Base-by-base conservation (phyloP, 2,329 filamentous ascomycete species). In the Cordyceps fumosorosea region DNA sequence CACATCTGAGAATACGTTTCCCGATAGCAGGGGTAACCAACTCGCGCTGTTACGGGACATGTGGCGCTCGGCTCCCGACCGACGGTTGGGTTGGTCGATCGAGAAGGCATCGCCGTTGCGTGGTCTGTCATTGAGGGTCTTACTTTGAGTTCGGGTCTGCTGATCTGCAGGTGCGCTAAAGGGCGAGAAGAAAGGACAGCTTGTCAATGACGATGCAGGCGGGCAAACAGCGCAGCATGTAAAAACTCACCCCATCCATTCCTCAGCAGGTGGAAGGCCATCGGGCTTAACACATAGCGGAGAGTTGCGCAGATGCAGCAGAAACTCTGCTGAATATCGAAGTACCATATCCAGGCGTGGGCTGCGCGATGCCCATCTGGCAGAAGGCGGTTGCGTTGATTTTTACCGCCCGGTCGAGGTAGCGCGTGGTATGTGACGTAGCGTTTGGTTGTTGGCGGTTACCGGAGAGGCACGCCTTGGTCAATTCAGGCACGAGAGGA, bases 221-320 rank as follows among this genome's bases (percentile, higher is more conserved):
- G 29, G 47, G 42, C 44, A 22, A 50, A 52, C 29, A n/a, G 34
- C 20, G 6, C 22, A 20, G 42, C 45, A 53, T 58, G 62, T 40
- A 29, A 53, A 51, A 58, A 76, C 84, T 72, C 81, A 96, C 89
- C 93, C 92, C 91, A 97, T 96, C 93, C 93, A 98, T 80, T 96
- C 91, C 78, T 96, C 91, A 66, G 89, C 84, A 29, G 91, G 89
- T 66, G 92, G 93, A 52, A 97, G 82, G 66, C 82, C 84, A 66
- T 88, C 80, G 53, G 93, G 93, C 76, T 90, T 96, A 69, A 83
- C 79, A 71, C 92, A 92, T 74, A 96, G 81, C 67, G 92, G 92
- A 66, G 93, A 97, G 64, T 89, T 81, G 76, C 88, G 85, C 70
- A 98, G 80, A 73, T 83, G 81, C 69, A 91, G 80, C 68, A 98